Evolutionary conservation across 2,329 filamentous ascomycete genomes (phyloP).

Genomic region (Lasiodiplodia sp.): DNA sequence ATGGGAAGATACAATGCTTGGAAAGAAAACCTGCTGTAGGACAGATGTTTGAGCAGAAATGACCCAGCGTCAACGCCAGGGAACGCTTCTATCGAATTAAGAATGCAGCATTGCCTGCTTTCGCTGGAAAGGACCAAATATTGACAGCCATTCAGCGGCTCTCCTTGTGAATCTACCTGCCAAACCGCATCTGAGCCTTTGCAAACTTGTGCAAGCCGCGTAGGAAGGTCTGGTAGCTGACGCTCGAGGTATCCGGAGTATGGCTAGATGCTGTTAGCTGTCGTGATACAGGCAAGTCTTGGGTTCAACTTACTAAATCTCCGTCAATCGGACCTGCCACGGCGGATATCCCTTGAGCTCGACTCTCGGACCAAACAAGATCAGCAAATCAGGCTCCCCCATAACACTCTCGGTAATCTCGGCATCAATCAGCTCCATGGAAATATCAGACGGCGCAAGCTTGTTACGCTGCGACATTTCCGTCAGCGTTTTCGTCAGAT

Average conservation of each 20-base stretch:
- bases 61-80: background rate
- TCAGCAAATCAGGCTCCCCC: slow-evolving; percentile 86
- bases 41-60: background rate
- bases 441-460: slow-evolving; percentile 81
- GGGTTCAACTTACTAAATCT: slow-evolving; percentile 75
- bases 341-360: slow-evolving; percentile 91
- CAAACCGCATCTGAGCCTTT: slow-evolving; percentile 86
- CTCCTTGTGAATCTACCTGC: slow-evolving; percentile 53
- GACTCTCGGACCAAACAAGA: slow-evolving; percentile 85
- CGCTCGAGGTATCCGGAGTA: slow-evolving; percentile 75
- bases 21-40: background rate
- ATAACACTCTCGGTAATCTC: slow-evolving; percentile 83
- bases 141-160: background rate
- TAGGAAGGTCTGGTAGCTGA: slow-evolving; percentile 94
- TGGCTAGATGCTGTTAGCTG: slow-evolving; percentile 40
- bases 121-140: background rate
- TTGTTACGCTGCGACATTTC: slow-evolving; percentile 95
- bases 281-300: background rate
- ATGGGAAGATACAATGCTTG: slow-evolving; percentile 5
- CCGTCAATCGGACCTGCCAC: slow-evolving; percentile 93
- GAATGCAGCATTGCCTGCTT: background rate
- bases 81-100: background rate
- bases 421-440: slow-evolving; percentile 83
- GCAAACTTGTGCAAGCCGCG: slow-evolving; percentile 84
- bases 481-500: slow-evolving; percentile 90